Conservation (phyloP, 2,329 filamentous ascomycete genomes). For the Cytospora schulzeri region DNA sequence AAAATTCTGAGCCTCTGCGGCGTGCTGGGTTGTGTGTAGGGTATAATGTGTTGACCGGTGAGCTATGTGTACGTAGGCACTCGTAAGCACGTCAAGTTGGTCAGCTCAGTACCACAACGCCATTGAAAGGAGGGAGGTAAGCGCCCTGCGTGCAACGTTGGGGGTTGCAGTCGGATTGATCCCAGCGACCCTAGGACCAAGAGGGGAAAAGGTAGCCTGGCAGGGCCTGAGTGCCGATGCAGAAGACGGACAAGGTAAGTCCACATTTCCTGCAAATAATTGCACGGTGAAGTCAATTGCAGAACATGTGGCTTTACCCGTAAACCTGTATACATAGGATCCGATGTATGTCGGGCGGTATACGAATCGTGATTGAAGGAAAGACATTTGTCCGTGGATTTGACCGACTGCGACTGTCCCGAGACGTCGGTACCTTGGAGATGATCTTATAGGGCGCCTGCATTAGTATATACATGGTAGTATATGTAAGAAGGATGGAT, state of each 20-base stretch:
- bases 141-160: constrained; percentile 25
- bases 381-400: constrained; percentile 20
- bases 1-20: not conserved
- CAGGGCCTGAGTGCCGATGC: constrained; percentile 10
- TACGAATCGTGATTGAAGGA: constrained; percentile 22
- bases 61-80: not conserved
- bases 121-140: constrained; percentile 1
- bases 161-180: constrained; percentile 25
- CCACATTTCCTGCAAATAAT: constrained; percentile 11
- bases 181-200: constrained; percentile 14
- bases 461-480: constrained; percentile 12
- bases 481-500: constrained; percentile 12
- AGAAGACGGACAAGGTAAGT: not conserved
- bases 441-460: constrained; percentile 15
- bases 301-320: constrained; percentile 4
- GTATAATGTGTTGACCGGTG: not conserved
- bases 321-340: too few relatives aligned
- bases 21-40: not conserved
- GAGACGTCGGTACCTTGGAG: constrained; percentile 22
- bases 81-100: constrained; percentile 3
- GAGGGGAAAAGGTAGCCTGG: constrained; percentile 10
- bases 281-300: constrained; percentile 9
- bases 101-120: constrained; percentile 4
- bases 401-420: constrained; percentile 13
- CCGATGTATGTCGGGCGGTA: not conserved